phyloP scores from a whole-genome alignment of 768 basidiomycete species.

The Amylocystis lapponica region DNA sequence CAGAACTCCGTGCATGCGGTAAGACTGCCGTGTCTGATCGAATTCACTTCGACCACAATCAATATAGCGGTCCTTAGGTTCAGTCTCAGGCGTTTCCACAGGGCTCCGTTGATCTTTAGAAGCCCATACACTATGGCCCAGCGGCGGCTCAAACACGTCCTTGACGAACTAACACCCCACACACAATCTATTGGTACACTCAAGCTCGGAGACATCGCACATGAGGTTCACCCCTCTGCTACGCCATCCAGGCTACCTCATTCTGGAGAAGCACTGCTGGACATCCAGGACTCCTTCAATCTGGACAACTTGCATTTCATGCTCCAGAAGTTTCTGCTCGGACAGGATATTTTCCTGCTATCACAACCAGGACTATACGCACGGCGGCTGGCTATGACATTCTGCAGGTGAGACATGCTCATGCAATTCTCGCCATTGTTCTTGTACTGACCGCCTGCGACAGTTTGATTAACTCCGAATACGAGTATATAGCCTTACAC shows the following conservation, averaged over 20 bases:
- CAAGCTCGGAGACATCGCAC: constrained; percentile 51
- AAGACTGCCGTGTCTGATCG: too few species aligned
- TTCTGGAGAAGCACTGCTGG: constrained; percentile 37
- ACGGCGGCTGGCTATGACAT: constrained; percentile 53
- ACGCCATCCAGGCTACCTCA: constrained; percentile 45
- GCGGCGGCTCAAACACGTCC: constrained; percentile 42
- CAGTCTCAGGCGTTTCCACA: too few species aligned
- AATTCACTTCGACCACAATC: too few species aligned
- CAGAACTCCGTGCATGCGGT: too few species aligned
- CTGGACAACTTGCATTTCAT: constrained; percentile 57
- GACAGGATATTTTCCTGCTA: constrained; percentile 61
- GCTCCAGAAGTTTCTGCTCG: constrained; percentile 62
- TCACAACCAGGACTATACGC: constrained; percentile 68
- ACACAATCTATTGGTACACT: constrained; percentile 45
- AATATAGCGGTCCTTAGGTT: not conserved
- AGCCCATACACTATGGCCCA: constrained; percentile 16
- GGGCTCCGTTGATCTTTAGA: too few species aligned
- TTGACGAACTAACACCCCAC: constrained; percentile 37
- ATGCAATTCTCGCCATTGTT: not conserved
- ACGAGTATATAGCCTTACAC: constrained; percentile 63
- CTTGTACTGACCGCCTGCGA: not conserved
- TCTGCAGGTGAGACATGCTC: constrained; percentile 40
- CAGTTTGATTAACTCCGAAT: constrained; percentile 54
- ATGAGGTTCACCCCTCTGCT: constrained; percentile 44
- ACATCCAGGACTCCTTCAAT: constrained; percentile 47